Evolutionary conservation across 768 basidiomycete genomes (phyloP).

Genomic region (Mycena olivaceomarginata): DNA sequence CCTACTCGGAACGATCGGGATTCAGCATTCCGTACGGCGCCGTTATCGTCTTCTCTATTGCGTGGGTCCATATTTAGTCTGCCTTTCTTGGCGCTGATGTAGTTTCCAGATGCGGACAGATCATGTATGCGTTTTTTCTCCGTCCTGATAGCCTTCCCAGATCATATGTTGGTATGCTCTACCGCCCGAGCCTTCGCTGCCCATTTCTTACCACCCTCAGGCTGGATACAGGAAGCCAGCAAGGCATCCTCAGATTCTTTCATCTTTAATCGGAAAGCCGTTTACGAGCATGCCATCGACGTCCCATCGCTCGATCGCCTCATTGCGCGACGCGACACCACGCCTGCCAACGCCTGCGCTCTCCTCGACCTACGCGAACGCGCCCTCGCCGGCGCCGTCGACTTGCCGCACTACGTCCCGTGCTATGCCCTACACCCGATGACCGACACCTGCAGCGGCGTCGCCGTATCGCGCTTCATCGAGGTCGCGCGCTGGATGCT

Average conservation of each 20-base stretch:
- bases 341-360: constrained; percentile 67
- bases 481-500: constrained; percentile 90
- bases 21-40: constrained; percentile 1
- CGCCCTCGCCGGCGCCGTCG: constrained; percentile 48
- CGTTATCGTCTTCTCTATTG: neutral
- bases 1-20: neutral
- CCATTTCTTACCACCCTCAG: constrained; percentile 47
- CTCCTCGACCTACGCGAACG: constrained; percentile 65
- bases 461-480: constrained; percentile 82
- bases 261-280: constrained; percentile 75
- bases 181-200: neutral
- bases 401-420: constrained; percentile 72
- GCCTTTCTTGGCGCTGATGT: neutral
- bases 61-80: neutral
- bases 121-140: neutral
- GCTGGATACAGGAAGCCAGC: constrained; percentile 89
- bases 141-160: constrained; percentile 1
- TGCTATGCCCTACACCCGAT: constrained; percentile 88
- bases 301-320: constrained; percentile 73
- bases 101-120: constrained; percentile 9
- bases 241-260: constrained; percentile 78
- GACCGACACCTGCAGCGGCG: constrained; percentile 73
- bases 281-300: constrained; percentile 75
- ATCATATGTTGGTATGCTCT: constrained; percentile 3
- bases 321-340: constrained; percentile 70